Evolutionary conservation across 495 filamentous ascomycete species (phyloP).

Genomic region (Penicillium argentinense): DNA sequence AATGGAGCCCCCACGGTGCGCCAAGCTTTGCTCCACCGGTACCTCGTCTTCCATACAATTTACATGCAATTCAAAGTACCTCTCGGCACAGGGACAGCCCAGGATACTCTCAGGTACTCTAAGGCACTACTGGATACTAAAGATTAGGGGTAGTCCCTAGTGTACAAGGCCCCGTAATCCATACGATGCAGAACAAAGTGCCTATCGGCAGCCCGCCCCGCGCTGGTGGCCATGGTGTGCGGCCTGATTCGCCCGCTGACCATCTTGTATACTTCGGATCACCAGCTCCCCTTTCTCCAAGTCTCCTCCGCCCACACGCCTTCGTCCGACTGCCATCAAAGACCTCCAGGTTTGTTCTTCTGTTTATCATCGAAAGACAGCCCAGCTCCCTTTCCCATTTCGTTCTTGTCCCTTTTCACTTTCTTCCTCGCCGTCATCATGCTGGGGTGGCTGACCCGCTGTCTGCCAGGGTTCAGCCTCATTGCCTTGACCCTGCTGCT

Average conservation of each 20-base stretch:
- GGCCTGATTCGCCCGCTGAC: background rate
- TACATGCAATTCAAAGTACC: too few species aligned
- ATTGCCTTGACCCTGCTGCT: slow-evolving; percentile 26
- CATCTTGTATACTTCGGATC: background rate
- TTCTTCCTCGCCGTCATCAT: slow-evolving; percentile 11
- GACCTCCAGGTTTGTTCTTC: too few species aligned
- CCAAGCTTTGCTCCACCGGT: slow-evolving; percentile 16
- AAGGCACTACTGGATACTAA: too few species aligned
- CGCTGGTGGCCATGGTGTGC: background rate
- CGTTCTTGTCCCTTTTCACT: background rate
- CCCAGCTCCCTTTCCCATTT: background rate
- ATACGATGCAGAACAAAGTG: too few species aligned
- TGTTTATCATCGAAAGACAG: background rate
- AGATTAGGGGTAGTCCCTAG: too few species aligned
- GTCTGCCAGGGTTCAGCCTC: slow-evolving; percentile 40
- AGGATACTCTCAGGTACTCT: background rate
- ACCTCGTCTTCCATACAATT: too few species aligned
- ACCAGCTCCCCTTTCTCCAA: background rate
- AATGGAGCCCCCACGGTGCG: slow-evolving; percentile 1
- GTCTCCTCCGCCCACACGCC: background rate
- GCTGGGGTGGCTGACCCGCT: slow-evolving; percentile 34
- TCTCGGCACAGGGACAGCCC: too few species aligned
- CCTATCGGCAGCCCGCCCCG: background rate
- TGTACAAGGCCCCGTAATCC: too few species aligned
- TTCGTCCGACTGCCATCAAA: too few species aligned